Conservation (phyloP, 2,329 filamentous ascomycete species). For the Exophiala calicioides region DNA sequence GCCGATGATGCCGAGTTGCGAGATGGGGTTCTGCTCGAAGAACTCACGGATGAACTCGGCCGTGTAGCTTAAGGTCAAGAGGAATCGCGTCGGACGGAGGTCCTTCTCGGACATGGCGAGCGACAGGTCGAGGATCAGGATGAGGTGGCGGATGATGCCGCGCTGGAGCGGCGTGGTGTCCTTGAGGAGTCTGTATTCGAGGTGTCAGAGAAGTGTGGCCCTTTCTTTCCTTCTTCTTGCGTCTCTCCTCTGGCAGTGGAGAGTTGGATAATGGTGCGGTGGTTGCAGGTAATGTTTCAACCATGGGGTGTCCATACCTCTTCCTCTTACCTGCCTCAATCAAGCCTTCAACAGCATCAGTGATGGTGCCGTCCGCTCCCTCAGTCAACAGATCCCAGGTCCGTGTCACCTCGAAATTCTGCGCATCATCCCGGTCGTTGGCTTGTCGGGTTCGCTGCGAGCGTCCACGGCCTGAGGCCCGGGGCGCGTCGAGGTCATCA, state of each 20-base stretch:
- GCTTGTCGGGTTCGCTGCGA: slow-evolving; percentile 23
- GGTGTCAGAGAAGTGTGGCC: slow-evolving; percentile 9
- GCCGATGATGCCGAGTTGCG: slow-evolving; percentile 86
- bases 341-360: slow-evolving; percentile 68
- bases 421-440: slow-evolving; percentile 39
- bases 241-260: background rate
- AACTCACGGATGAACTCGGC: slow-evolving; percentile 89
- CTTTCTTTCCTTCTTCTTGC: slow-evolving; percentile 3
- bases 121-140: slow-evolving; percentile 88
- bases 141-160: slow-evolving; percentile 94
- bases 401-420: slow-evolving; percentile 51
- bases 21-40: slow-evolving; percentile 98
- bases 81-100: slow-evolving; percentile 81
- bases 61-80: slow-evolving; percentile 78
- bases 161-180: slow-evolving; percentile 95
- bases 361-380: slow-evolving; percentile 75
- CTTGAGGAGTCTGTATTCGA: slow-evolving; percentile 67
- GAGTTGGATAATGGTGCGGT: too few relatives aligned
- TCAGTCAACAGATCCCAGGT: slow-evolving; percentile 72
- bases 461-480: slow-evolving; percentile 23
- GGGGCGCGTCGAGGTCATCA: slow-evolving; percentile 44
- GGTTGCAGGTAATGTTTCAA: background rate
- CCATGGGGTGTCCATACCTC: slow-evolving; percentile 47
- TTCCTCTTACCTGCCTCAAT: slow-evolving; percentile 82
- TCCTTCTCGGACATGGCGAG: slow-evolving; percentile 96